Conservation (phyloP, 495 filamentous ascomycete species). For the Mycothermus thermophilus region DNA sequence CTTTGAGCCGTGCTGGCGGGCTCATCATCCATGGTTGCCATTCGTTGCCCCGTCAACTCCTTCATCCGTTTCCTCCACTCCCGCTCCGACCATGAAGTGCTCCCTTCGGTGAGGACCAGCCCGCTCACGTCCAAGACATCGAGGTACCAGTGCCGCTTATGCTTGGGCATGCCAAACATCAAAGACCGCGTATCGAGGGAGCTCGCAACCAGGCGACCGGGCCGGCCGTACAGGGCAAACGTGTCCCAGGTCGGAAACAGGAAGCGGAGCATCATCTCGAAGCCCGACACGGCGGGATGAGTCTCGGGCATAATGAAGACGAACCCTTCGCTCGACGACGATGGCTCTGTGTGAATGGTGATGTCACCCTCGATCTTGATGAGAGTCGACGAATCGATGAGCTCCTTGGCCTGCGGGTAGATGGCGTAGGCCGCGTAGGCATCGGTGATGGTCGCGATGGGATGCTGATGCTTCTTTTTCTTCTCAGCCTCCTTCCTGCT, state of each 20-base stretch:
- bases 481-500: slow-evolving; percentile 55
- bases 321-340: slow-evolving; percentile 71
- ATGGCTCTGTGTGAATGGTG: slow-evolving; percentile 62
- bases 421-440: slow-evolving; percentile 89
- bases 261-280: slow-evolving; percentile 93
- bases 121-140: slow-evolving; percentile 73
- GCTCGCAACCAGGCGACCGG: slow-evolving; percentile 74
- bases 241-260: slow-evolving; percentile 90
- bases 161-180: slow-evolving; percentile 96
- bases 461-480: slow-evolving; percentile 68
- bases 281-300: slow-evolving; percentile 79
- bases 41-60: slow-evolving; percentile 72
- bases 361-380: slow-evolving; percentile 89
- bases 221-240: slow-evolving; percentile 84
- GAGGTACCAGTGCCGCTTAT: slow-evolving; percentile 78
- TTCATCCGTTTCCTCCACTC: slow-evolving; percentile 86
- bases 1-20: slow-evolving; percentile 33
- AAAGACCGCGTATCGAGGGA: slow-evolving; percentile 72
- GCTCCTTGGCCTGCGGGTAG: slow-evolving; percentile 81
- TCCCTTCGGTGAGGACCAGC: slow-evolving; percentile 65
- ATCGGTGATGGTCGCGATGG: slow-evolving; percentile 82
- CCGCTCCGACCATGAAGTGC: slow-evolving; percentile 66
- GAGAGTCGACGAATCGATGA: slow-evolving; percentile 89
- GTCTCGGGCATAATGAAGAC: slow-evolving; percentile 97
- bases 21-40: slow-evolving; percentile 40